Percentiles rank a stretch among this genome's conserved stretches.
Conservation (phyloP, 176 grass and related monocot genomes). For the Phoenix dactylifera region DNA sequence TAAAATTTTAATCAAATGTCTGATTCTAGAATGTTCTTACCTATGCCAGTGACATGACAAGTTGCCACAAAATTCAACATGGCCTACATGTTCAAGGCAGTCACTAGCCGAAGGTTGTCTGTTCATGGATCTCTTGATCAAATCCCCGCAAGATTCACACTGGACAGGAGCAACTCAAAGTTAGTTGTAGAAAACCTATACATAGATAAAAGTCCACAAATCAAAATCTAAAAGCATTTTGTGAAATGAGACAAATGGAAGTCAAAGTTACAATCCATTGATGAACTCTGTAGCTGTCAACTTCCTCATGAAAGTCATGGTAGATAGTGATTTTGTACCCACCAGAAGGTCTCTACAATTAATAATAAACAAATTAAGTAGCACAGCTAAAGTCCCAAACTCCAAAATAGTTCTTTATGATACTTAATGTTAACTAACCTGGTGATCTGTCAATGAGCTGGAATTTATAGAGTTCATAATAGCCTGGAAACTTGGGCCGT, state of each 20-base stretch:
- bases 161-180: slow-evolving; percentile 12
- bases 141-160: slow-evolving; percentile 49
- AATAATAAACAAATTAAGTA: slow-evolving; percentile 19
- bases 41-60: slow-evolving; percentile 42
- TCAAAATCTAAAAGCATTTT: slow-evolving; percentile 8
- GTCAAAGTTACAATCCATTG: slow-evolving; percentile 14
- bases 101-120: slow-evolving; percentile 36
- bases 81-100: slow-evolving; percentile 31
- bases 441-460: slow-evolving; percentile 31
- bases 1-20: no score
- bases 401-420: no score
- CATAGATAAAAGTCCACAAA: background rate
- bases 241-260: slow-evolving; percentile 10
- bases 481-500: slow-evolving; percentile 42
- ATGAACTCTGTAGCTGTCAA: slow-evolving; percentile 27
- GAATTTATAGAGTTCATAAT: slow-evolving; percentile 47
- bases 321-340: slow-evolving; percentile 38
- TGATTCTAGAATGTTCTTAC: slow-evolving; percentile 27
- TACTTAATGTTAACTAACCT: slow-evolving; percentile 7
- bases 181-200: background rate
- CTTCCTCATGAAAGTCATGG: slow-evolving; percentile 35
- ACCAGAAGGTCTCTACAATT: slow-evolving; percentile 47
- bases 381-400: no score
- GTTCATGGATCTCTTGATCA: slow-evolving; percentile 31
- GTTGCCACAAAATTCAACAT: slow-evolving; percentile 24